phyloP scores from a whole-genome alignment of 495 filamentous ascomycete genomes.

The Xylaria longipes region DNA sequence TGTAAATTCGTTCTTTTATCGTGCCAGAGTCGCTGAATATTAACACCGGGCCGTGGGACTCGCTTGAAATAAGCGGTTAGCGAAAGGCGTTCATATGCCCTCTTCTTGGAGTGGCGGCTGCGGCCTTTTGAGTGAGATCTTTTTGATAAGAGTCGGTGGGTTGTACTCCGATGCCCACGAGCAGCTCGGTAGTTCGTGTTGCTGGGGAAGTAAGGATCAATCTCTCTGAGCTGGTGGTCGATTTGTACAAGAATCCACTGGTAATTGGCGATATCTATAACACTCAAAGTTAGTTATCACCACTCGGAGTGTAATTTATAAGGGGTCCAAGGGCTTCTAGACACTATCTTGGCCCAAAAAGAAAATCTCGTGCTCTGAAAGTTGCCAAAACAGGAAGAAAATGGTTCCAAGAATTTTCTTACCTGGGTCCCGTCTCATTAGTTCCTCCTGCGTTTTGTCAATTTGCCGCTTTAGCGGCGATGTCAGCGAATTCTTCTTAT shows the following conservation, averaged over 20 bases:
- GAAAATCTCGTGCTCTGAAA: no score
- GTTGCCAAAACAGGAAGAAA: no score
- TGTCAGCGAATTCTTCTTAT: constrained; percentile 41
- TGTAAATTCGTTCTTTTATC: constrained; percentile 21
- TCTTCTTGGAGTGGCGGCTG: constrained; percentile 16
- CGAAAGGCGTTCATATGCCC: constrained; percentile 38
- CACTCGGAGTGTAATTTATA: no score
- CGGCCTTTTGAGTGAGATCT: constrained; percentile 23
- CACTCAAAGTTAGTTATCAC: no score
- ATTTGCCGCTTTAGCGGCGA: constrained; percentile 41
- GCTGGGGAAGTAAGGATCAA: constrained; percentile 11
- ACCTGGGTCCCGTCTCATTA: constrained; percentile 28
- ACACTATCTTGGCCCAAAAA: no score
- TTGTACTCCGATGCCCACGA: neutral
- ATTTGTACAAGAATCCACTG: constrained; percentile 44
- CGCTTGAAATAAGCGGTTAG: constrained; percentile 49
- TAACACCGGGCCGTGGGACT: constrained; percentile 34
- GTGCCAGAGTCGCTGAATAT: constrained; percentile 36
- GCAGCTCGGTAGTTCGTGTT: neutral
- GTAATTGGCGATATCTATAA: constrained; percentile 31
- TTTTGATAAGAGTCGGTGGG: constrained; percentile 13
- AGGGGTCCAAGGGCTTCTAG: no score
- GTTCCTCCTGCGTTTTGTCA: constrained; percentile 37
- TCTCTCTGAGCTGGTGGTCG: constrained; percentile 37
- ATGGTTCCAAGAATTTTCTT: no score